These are phyloP conservation scores for Cytospora schulzeri DNA, from an alignment of 2,329 filamentous ascomycete species.

Conservation along the genomic window DNA sequence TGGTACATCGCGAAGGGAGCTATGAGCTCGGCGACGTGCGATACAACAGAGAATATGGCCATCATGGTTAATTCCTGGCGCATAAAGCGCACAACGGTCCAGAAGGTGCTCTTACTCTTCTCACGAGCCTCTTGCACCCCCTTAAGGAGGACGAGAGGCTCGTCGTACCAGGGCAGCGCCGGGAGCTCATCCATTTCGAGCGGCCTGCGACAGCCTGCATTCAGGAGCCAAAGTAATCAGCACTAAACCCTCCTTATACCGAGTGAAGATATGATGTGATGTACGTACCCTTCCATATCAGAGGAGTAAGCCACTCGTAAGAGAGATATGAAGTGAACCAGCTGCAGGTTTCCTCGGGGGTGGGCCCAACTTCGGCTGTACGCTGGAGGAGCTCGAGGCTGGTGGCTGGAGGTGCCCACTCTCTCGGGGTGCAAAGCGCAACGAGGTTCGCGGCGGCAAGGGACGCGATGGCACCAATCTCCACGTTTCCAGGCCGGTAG, in stretches of 20 bases:
- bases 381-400: slow-evolving; percentile 43
- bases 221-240: not conserved
- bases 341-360: slow-evolving; percentile 56
- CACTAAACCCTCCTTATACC: too few relatives aligned
- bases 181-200: slow-evolving; percentile 52
- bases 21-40: slow-evolving; percentile 50
- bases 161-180: slow-evolving; percentile 56
- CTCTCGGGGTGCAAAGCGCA: slow-evolving; percentile 50
- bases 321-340: slow-evolving; percentile 55
- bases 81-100: slow-evolving; percentile 49
- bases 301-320: slow-evolving; percentile 53
- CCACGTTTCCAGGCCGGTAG: slow-evolving; percentile 34
- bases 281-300: slow-evolving; percentile 48
- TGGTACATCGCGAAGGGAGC: slow-evolving; percentile 57
- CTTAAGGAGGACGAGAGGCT: slow-evolving; percentile 50
- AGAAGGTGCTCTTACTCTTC: slow-evolving; percentile 46
- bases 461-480: slow-evolving; percentile 39
- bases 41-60: slow-evolving; percentile 43
- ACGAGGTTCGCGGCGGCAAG: slow-evolving; percentile 43
- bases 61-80: slow-evolving; percentile 47
- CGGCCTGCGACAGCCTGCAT: slow-evolving; percentile 38
- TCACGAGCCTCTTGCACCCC: slow-evolving; percentile 47
- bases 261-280: too few relatives aligned
- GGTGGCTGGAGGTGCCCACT: slow-evolving; percentile 51
- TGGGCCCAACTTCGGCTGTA: slow-evolving; percentile 41